Conservation (phyloP, 352 stramenopile species). For the Phytophthora hybrid region DNA sequence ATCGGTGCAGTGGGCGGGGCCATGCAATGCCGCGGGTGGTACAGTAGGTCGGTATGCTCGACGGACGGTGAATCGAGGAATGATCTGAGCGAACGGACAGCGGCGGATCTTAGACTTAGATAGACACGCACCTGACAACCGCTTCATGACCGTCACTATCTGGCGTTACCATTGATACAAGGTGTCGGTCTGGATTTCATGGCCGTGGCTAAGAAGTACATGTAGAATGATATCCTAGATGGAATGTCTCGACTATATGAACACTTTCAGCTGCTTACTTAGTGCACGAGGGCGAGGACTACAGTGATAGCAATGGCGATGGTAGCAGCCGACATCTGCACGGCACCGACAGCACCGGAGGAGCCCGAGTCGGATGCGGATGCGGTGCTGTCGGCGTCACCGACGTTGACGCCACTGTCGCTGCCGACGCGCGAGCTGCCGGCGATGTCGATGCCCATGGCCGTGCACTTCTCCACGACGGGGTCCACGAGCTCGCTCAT, state of each 20-base stretch:
- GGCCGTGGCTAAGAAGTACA: no score
- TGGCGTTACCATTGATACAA: background rate
- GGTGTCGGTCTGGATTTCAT: background rate
- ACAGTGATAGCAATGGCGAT: background rate
- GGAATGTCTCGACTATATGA: background rate
- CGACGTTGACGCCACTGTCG: constrained; percentile 28
- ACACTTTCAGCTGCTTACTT: background rate
- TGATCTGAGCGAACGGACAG: background rate
- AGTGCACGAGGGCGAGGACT: constrained; percentile 1
- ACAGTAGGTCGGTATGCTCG: background rate
- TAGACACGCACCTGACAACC: constrained; percentile 3
- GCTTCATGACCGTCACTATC: background rate
- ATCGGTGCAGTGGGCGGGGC: constrained; percentile 1
- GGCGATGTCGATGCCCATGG: constrained; percentile 39
- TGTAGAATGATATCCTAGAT: no score
- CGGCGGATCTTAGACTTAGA: background rate
- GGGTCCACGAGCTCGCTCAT: constrained; percentile 56
- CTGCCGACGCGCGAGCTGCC: constrained; percentile 34
- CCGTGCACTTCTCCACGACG: constrained; percentile 44
- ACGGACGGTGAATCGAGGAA: constrained; percentile 7
- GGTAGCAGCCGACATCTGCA: background rate
- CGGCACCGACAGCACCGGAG: constrained; percentile 10
- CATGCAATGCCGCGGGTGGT: background rate
- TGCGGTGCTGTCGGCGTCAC: constrained; percentile 24
- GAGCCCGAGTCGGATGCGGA: constrained; percentile 26